These are phyloP conservation scores for Lablab purpureus DNA, from an alignment of 306 rosid species.

Conservation along the genomic window DNA sequence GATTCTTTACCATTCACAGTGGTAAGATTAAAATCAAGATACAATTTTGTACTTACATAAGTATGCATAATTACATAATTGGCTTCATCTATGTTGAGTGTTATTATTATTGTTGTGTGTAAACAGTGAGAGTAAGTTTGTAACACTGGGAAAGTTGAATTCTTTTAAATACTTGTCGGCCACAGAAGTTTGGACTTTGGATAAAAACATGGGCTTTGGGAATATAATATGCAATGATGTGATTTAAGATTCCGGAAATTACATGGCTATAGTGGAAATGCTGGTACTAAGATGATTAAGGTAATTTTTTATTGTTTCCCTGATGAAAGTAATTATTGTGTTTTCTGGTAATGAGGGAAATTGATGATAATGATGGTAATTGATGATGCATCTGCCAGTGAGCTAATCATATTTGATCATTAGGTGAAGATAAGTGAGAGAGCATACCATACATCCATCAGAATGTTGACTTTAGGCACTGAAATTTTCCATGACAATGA, in stretches of 20 bases:
- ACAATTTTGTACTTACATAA: background rate
- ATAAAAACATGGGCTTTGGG: slow-evolving; percentile 18
- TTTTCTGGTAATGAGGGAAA: slow-evolving; percentile 25
- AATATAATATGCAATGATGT: slow-evolving; percentile 7
- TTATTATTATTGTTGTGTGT: background rate
- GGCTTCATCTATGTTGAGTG: background rate
- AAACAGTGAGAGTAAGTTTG: background rate
- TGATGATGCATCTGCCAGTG: slow-evolving; percentile 34
- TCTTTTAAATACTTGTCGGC: background rate
- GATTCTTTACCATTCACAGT: background rate
- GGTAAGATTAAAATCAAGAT: background rate
- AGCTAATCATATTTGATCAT: slow-evolving; percentile 36
- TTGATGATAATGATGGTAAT: slow-evolving; percentile 39
- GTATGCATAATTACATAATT: background rate
- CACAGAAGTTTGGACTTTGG: background rate
- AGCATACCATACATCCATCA: background rate
- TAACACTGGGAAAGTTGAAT: background rate
- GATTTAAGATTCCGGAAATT: slow-evolving; percentile 14
- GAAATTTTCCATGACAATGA: slow-evolving; percentile 35
- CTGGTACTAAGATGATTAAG: slow-evolving; percentile 35
- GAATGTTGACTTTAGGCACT: slow-evolving; percentile 53
- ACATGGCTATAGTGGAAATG: slow-evolving; percentile 10
- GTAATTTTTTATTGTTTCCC: background rate
- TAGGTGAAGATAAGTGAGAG: slow-evolving; percentile 8
- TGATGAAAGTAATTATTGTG: slow-evolving; percentile 43